Evolutionary conservation across 2,329 filamentous ascomycete genomes (phyloP).

Genomic region (Cryphonectria parasitica): DNA sequence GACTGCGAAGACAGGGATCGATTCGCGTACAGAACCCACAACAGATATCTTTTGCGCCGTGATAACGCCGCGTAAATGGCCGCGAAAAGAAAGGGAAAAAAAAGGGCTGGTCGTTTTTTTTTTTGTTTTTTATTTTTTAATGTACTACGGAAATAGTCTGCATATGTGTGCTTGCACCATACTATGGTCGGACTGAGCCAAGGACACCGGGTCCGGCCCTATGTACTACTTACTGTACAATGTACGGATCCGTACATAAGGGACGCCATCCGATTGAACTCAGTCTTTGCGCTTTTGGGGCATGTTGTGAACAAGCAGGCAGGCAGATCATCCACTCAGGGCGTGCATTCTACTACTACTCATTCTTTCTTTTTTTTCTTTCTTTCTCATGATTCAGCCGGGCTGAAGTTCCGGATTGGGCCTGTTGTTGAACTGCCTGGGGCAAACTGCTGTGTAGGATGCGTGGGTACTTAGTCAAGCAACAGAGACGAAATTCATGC

Average conservation of each 20-base stretch:
- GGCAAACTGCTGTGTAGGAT: no score
- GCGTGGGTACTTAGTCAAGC: neutral
- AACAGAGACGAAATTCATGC: neutral
- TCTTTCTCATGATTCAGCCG: neutral
- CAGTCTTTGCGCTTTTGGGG: no score
- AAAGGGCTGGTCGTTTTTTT: neutral
- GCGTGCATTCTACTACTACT: neutral
- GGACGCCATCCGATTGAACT: no score
- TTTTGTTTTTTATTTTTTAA: neutral
- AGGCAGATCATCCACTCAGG: neutral
- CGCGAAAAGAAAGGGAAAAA: neutral
- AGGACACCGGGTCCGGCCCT: neutral
- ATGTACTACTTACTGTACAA: neutral
- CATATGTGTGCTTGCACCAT: neutral
- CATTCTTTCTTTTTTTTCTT: neutral
- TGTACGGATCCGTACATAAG: neutral
- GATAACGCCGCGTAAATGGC: neutral
- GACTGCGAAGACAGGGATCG: slow-evolving; percentile 10
- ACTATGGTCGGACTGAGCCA: neutral
- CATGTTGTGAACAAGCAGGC: neutral
- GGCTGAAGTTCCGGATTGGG: neutral
- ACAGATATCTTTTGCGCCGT: slow-evolving; percentile 1
- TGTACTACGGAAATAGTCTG: neutral
- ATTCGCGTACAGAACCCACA: slow-evolving; percentile 1
- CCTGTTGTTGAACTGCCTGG: no score